Evolutionary conservation across 305 asterid species (phyloP).

Genomic region (Fraxinus greggii): DNA sequence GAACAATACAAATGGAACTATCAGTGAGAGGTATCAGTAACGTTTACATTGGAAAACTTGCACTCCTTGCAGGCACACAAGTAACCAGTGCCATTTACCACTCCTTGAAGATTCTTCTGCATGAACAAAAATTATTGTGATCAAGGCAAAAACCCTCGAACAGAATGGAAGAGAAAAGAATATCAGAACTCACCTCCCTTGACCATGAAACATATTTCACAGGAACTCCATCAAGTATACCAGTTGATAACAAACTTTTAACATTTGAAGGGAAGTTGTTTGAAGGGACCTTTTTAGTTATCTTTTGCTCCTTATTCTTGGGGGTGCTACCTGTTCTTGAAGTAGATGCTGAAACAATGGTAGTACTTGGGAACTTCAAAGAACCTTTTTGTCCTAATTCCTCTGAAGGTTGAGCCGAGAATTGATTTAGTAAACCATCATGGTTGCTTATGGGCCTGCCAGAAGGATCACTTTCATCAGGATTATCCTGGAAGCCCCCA

Average conservation of each 20-base stretch:
- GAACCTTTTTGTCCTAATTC: slow-evolving; percentile 29
- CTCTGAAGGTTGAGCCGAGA: slow-evolving; percentile 36
- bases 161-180: slow-evolving; percentile 11
- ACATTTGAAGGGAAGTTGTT: slow-evolving; percentile 76
- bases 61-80: slow-evolving; percentile 71
- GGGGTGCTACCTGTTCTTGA: slow-evolving; percentile 30
- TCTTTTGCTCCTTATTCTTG: slow-evolving; percentile 46
- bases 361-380: slow-evolving; percentile 28
- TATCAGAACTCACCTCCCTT: slow-evolving; percentile 57
- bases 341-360: slow-evolving; percentile 33
- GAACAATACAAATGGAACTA: slow-evolving; percentile 7
- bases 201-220: slow-evolving; percentile 84
- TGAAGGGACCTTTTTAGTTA: slow-evolving; percentile 38
- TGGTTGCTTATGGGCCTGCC: slow-evolving; percentile 38
- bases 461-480: slow-evolving; percentile 37
- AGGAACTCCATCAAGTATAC: slow-evolving; percentile 77
- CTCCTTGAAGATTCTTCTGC: slow-evolving; percentile 68
- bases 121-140: slow-evolving; percentile 16
- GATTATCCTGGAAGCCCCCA: slow-evolving; percentile 43
- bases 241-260: slow-evolving; percentile 65
- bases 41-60: slow-evolving; percentile 54
- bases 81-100: slow-evolving; percentile 66
- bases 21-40: background rate
- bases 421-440: slow-evolving; percentile 37
- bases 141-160: background rate